Percentiles rank a stretch among this genome's conserved stretches.
Evolutionary conservation across 768 basidiomycete species (phyloP).

Genomic region (Lanmaoa rubissima): DNA sequence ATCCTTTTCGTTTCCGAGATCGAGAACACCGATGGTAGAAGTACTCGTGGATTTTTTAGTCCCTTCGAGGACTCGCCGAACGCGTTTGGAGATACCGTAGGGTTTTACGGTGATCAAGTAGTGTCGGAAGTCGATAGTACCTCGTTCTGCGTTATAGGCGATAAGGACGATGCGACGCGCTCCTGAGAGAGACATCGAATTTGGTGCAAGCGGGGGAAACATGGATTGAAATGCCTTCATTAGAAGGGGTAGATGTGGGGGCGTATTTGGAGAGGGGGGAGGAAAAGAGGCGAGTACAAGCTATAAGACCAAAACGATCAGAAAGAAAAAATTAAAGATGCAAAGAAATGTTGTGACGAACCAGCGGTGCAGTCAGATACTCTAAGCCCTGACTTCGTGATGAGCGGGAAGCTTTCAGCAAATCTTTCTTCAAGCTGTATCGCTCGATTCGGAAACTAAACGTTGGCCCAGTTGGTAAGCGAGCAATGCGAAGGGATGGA

Average conservation of each 20-base stretch:
- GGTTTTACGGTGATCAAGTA: slow-evolving; percentile 94
- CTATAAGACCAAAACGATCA: slow-evolving; percentile 28
- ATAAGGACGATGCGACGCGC: slow-evolving; percentile 93
- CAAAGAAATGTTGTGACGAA: slow-evolving; percentile 37
- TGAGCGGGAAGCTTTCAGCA: slow-evolving; percentile 62
- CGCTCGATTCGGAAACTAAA: slow-evolving; percentile 90
- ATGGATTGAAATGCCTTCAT: slow-evolving; percentile 96
- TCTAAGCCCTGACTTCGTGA: slow-evolving; percentile 80
- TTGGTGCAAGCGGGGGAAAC: slow-evolving; percentile 89
- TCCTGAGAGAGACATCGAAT: slow-evolving; percentile 76
- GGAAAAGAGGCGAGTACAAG: slow-evolving; percentile 91
- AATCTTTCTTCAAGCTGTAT: slow-evolving; percentile 88
- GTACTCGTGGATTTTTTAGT: slow-evolving; percentile 29
- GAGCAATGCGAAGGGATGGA: slow-evolving; percentile 82
- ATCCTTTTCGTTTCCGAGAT: slow-evolving; percentile 89
- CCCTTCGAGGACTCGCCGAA: slow-evolving; percentile 82
- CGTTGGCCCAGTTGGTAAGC: slow-evolving; percentile 88
- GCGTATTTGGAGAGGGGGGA: slow-evolving; percentile 66
- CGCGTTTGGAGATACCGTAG: slow-evolving; percentile 89
- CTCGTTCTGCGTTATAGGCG: slow-evolving; percentile 83
- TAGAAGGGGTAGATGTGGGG: slow-evolving; percentile 84
- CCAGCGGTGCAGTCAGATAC: slow-evolving; percentile 89
- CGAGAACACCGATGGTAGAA: slow-evolving; percentile 47
- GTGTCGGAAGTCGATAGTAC: slow-evolving; percentile 90
- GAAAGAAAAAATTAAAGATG: neutral